These are phyloP conservation scores for Diplocarpon rosae DNA, from an alignment of 2,329 filamentous ascomycete species.

Conservation along the genomic window DNA sequence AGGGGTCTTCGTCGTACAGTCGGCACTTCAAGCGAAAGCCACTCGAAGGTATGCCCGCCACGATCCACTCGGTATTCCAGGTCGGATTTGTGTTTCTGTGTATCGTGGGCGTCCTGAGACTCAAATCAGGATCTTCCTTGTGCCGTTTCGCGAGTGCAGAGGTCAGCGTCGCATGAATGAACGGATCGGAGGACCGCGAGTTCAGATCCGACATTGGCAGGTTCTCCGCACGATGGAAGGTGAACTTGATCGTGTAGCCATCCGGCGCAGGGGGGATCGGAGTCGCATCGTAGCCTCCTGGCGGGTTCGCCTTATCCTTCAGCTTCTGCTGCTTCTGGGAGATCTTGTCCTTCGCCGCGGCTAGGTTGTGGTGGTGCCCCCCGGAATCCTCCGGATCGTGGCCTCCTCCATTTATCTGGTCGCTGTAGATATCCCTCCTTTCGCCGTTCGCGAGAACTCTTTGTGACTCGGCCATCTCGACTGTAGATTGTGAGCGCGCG, in stretches of 20 bases:
- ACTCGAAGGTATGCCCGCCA: constrained; percentile 71
- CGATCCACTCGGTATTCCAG: constrained; percentile 81
- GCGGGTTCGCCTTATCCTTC: constrained; percentile 23
- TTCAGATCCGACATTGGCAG: constrained; percentile 74
- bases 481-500: background rate
- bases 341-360: constrained; percentile 24
- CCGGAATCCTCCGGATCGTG: constrained; percentile 8
- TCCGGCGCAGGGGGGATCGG: constrained; percentile 63
- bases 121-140: constrained; percentile 72
- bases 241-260: constrained; percentile 78
- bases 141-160: constrained; percentile 57
- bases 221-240: constrained; percentile 69
- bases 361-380: constrained; percentile 10
- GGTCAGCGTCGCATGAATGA: constrained; percentile 65
- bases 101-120: constrained; percentile 65
- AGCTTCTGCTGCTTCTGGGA: constrained; percentile 24
- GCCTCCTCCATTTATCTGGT: constrained; percentile 5
- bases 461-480: constrained; percentile 10
- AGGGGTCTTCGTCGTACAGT: constrained; percentile 81
- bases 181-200: constrained; percentile 73
- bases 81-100: constrained; percentile 60
- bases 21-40: constrained; percentile 80
- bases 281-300: constrained; percentile 68
- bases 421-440: constrained; percentile 4
- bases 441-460: constrained; percentile 6